Conservation (phyloP, 2,329 filamentous ascomycete genomes). For the Fusarium domesticum region DNA sequence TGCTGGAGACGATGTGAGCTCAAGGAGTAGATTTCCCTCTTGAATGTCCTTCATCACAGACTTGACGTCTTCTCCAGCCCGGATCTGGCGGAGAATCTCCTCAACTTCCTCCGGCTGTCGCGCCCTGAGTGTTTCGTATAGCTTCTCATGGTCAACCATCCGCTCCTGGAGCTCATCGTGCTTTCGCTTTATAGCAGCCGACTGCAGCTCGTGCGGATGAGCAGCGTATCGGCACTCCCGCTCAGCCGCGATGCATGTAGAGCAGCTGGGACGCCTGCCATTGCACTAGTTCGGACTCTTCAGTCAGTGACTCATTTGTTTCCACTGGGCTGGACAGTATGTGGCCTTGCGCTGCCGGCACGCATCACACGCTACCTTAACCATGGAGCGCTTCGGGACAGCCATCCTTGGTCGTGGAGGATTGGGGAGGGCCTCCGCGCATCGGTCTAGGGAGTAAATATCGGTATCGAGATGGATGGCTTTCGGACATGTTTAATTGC, state of each 20-base stretch:
- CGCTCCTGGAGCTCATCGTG: constrained; percentile 8
- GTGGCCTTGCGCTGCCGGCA: constrained; percentile 18
- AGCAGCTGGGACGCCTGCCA: constrained; percentile 13
- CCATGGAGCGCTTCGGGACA: constrained; percentile 11
- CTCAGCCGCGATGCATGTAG: constrained; percentile 3
- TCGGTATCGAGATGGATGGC: constrained; percentile 2
- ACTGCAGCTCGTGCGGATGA: constrained; percentile 9
- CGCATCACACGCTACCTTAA: constrained; percentile 15
- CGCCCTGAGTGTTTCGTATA: constrained; percentile 8
- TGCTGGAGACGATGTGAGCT: background rate
- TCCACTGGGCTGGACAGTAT: no score
- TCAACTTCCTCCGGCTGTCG: constrained; percentile 9
- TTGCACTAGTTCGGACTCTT: constrained; percentile 8
- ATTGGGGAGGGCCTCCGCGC: background rate
- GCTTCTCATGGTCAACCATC: constrained; percentile 4
- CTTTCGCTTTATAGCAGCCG: constrained; percentile 8
- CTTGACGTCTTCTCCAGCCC: constrained; percentile 10
- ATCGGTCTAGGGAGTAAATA: constrained; percentile 8
- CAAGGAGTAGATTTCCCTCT: background rate
- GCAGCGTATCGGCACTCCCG: constrained; percentile 13
- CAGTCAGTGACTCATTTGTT: constrained; percentile 3
- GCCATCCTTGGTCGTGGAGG: constrained; percentile 5
- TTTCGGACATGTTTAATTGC: constrained; percentile 5
- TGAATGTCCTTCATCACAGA: constrained; percentile 5
- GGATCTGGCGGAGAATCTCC: constrained; percentile 14